Percentiles rank a stretch among this genome's conserved stretches.
These are phyloP conservation scores for Peltaster fructicola DNA, from an alignment of 2,329 filamentous ascomycete genomes.

Conservation along the genomic window DNA sequence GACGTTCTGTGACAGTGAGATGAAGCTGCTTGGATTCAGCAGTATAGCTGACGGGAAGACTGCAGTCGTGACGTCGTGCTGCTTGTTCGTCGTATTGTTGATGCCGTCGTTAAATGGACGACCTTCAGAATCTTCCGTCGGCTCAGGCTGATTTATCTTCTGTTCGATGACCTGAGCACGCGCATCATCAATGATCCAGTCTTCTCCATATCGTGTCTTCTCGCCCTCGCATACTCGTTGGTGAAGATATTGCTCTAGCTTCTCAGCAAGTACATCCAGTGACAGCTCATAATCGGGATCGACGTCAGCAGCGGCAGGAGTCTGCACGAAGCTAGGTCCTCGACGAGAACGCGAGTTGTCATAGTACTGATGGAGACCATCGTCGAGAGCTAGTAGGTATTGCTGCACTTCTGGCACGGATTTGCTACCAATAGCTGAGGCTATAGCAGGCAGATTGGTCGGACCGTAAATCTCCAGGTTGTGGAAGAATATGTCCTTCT, in stretches of 20 bases:
- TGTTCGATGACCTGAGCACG: conserved; percentile 19
- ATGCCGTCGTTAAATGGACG: neutral
- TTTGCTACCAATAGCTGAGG: conserved; percentile 50
- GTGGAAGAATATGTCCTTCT: conserved; percentile 56
- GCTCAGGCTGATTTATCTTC: conserved; percentile 2
- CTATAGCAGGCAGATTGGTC: conserved; percentile 44
- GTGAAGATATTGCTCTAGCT: conserved; percentile 47
- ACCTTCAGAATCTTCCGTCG: conserved; percentile 12
- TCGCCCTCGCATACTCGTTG: conserved; percentile 43
- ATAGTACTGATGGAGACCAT: conserved; percentile 25
- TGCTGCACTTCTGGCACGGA: conserved; percentile 54
- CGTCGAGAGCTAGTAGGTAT: conserved; percentile 47
- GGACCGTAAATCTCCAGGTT: conserved; percentile 46
- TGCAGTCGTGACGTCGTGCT: neutral
- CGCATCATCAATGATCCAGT: conserved; percentile 44
- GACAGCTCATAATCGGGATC: conserved; percentile 44
- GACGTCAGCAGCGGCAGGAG: conserved; percentile 58
- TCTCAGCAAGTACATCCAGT: conserved; percentile 52
- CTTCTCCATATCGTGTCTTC: conserved; percentile 39
- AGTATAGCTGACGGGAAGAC: conserved; percentile 34
- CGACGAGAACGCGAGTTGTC: conserved; percentile 17
- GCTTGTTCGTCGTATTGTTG: conserved; percentile 1
- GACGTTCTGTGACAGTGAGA: conserved; percentile 44
- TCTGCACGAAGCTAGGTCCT: conserved; percentile 30
- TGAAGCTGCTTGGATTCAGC: conserved; percentile 42